Base-by-base conservation (phyloP, 192 early-diverging fungal genomes). In the Dimargaris cristalligena region DNA sequence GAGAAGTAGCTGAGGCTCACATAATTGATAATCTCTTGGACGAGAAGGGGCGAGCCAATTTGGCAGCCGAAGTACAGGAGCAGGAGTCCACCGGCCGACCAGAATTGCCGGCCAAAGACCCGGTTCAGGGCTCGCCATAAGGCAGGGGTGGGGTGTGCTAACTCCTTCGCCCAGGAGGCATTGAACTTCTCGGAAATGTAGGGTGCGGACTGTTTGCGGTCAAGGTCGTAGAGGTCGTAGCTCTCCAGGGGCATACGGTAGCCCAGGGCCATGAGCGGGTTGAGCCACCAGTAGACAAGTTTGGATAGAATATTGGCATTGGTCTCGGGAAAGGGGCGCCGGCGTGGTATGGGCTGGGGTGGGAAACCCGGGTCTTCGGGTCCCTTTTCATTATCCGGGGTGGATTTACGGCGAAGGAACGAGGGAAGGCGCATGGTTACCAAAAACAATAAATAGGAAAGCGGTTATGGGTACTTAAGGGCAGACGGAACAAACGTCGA, bases 241-340 rank as follows among this genome's bases (percentile, higher is more conserved):
- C 69, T 76, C 61, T 85, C 76, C 4, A 85, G 64, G 1, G 80
- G 74, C 4, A 80, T 74, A 62, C 72, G 69, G 57, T 80, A 80
- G n/a, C 80, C 88, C n/a, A 75, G 74, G 65, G 65, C 75, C 71
- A 79, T 77, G 67, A 77, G 62, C 1, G 75, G 81, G 60, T 73
- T 76, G 47, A 80, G 71, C 81, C 80, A 86, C 38, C 68, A 66
- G 33, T 81, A 83, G 46, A 76, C 74, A 44, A 86, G 58, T 10
- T 63, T 63, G 47, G 81, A 82, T n/a, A 79, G 60, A 25, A 78
- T 57, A 34, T 77, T 78, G 30, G 83, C 75, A 18, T 2, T 1
- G 2, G 30, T 23, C 28, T 52, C 50, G 22, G 50, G 50, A 8
- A 16, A 14, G 20, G 50, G 23, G 26, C 16, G 23, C 50, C 46